phyloP scores from a whole-genome alignment of 495 filamentous ascomycete genomes.

The Neurospora africana region DNA sequence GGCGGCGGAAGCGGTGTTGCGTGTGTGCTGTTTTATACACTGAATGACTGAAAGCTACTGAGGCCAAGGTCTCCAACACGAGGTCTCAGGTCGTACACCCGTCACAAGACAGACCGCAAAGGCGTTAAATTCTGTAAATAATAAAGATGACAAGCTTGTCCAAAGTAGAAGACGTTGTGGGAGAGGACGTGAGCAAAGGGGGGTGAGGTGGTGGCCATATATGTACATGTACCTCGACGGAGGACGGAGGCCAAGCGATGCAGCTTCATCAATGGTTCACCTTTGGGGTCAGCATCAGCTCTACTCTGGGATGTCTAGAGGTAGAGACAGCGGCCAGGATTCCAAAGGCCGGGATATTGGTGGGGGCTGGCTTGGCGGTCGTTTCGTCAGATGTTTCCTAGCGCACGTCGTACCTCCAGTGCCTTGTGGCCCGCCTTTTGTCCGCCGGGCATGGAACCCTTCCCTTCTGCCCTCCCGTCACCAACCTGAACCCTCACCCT shows the following conservation, averaged over 20 bases:
- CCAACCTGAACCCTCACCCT: background rate
- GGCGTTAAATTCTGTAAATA: background rate
- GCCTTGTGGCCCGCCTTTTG: background rate
- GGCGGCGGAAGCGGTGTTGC: background rate
- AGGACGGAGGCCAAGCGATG: background rate
- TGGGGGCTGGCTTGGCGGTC: slow-evolving; percentile 3
- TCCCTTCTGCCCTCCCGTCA: background rate
- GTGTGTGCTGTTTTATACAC: background rate
- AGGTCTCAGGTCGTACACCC: slow-evolving; percentile 19
- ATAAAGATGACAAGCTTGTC: background rate
- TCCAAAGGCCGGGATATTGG: background rate
- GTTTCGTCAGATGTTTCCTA: slow-evolving; percentile 11
- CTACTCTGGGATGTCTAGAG: background rate
- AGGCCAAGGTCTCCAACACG: slow-evolving; percentile 14
- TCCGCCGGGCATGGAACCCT: background rate
- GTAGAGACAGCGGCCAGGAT: background rate
- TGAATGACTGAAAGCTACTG: background rate
- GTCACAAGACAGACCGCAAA: background rate
- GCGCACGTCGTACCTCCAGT: slow-evolving; percentile 2
- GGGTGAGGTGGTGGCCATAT: background rate
- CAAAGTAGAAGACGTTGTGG: background rate
- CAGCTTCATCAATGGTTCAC: background rate
- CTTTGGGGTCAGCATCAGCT: background rate
- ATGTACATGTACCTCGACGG: background rate
- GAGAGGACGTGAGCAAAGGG: background rate